These are phyloP conservation scores for Rhynchospora breviuscula DNA, from an alignment of 176 grass and related monocot species.

Conservation along the genomic window DNA sequence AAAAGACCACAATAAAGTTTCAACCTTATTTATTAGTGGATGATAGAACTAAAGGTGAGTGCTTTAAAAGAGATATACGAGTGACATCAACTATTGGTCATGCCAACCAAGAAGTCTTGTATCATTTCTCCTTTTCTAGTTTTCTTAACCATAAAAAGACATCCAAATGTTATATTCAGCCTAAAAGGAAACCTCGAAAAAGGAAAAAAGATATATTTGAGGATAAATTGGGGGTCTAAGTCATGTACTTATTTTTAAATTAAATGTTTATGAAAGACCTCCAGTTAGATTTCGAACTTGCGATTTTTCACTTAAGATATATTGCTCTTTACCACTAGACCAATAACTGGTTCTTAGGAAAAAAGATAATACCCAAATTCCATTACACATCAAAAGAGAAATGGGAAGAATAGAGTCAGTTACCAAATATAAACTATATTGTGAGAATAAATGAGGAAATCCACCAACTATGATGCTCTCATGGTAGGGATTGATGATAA, in stretches of 20 bases:
- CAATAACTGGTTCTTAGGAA: too few species aligned
- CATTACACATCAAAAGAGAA: background rate
- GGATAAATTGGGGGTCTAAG: too few species aligned
- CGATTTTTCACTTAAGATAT: too few species aligned
- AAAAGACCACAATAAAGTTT: background rate
- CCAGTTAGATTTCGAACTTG: too few species aligned
- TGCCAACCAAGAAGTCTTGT: background rate
- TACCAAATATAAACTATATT: background rate
- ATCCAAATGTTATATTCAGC: slow-evolving; percentile 11
- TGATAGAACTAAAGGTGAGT: slow-evolving; percentile 6
- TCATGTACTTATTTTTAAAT: too few species aligned
- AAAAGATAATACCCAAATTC: background rate
- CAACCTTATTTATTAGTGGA: slow-evolving; percentile 11
- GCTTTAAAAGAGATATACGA: background rate
- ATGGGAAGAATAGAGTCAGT: background rate
- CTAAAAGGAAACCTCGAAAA: background rate
- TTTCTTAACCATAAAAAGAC: slow-evolving; percentile 12
- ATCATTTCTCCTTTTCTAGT: background rate
- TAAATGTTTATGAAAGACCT: too few species aligned
- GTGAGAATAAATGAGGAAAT: slow-evolving; percentile 1
- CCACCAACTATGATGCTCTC: slow-evolving; percentile 7
- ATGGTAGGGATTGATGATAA: slow-evolving; percentile 6
- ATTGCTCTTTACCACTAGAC: too few species aligned
- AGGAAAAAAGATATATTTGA: too few species aligned
- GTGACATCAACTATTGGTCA: background rate